Evolutionary conservation across 2,329 filamentous ascomycete genomes (phyloP), one percentile per base, ranked within the genome.

Genomic region (Emergomyces pasteurianus): DNA sequence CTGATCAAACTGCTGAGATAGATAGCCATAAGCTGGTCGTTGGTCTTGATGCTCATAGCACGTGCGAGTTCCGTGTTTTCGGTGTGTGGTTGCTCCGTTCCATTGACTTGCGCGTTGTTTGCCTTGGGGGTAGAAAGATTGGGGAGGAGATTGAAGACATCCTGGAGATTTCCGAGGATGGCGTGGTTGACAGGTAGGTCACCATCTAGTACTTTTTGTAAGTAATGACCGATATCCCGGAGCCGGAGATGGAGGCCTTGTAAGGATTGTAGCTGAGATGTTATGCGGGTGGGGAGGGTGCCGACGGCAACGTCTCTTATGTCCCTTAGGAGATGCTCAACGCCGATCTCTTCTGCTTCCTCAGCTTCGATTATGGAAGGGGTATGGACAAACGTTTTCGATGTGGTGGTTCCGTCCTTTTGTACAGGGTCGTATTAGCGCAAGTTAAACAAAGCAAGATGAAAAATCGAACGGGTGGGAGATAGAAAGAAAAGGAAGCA

Each of bases 341-440:
- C 94, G 68, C 94, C 94, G 68, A 99, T 99, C 76, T 99, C 94
- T 77, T 99, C 94, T 63, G 94, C 94, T 78, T 99, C 94, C 76
- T 99, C 94, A 53, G 94, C 94, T 78, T 99, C 94, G 78, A 99
- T 99, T 74, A 94, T 94, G 56, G 92, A 96, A 28, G 94, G 94
- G 9, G 92, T 99, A 77, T 99, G 94, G 67, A 99, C 94, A 72
- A 99, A 99, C 50, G 94, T 99, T 79, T 94, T 95, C 65, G 90
- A 86, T 61, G 94, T 96, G 34, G 92, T 96, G 64, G 94, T 97
- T 73, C 94, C 94, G 73, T 99, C 94, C 92, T 97, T 47, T 47
- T 43, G 42, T 43, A 65, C 42, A 36, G 54, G 3, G 47, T 31
- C 42, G 9, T 18, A 46, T 58, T 46, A 43, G 63, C 26, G 16